Evolutionary conservation across 768 basidiomycete genomes (phyloP).

Genomic region (Tubosaeta sp.): DNA sequence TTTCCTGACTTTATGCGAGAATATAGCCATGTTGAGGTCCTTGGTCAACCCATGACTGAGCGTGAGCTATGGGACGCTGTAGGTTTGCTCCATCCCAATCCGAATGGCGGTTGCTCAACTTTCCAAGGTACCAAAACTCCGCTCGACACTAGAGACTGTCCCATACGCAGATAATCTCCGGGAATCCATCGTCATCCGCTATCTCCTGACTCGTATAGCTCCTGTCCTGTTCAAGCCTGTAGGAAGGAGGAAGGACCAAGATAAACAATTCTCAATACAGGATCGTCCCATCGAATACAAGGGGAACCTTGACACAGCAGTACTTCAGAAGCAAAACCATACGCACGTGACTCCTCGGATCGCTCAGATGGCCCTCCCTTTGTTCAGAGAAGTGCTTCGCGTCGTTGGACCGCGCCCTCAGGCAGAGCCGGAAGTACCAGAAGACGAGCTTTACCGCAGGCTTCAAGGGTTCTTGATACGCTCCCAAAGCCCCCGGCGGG

Average conservation of each 20-base stretch:
- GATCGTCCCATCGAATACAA: slow-evolving; percentile 8
- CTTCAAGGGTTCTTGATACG: slow-evolving; percentile 22
- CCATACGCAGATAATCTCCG: slow-evolving; percentile 17
- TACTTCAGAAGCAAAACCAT: slow-evolving; percentile 51
- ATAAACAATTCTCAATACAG: not conserved
- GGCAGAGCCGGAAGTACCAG: slow-evolving; percentile 10
- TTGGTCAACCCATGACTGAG: slow-evolving; percentile 16
- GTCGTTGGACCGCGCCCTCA: slow-evolving; percentile 47
- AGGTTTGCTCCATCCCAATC: not conserved
- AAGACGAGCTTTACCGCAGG: slow-evolving; percentile 12
- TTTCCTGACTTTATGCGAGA: slow-evolving; percentile 34
- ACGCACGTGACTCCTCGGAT: slow-evolving; percentile 67
- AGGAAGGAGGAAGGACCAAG: slow-evolving; percentile 1
- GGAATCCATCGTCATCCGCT: slow-evolving; percentile 15
- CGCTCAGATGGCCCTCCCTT: slow-evolving; percentile 42
- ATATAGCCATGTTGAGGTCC: slow-evolving; percentile 23
- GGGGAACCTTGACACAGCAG: slow-evolving; percentile 52
- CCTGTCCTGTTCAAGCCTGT: slow-evolving; percentile 13
- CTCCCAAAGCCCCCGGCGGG: slow-evolving; percentile 8
- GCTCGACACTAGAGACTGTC: slow-evolving; percentile 20
- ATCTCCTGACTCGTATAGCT: slow-evolving; percentile 12
- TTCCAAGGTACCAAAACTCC: slow-evolving; percentile 20
- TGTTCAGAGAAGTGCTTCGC: slow-evolving; percentile 50
- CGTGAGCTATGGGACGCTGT: slow-evolving; percentile 28
- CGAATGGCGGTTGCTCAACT: not conserved